Conservation (phyloP, 192 early-diverging fungal genomes). For the Mycoemilia scoparia region DNA sequence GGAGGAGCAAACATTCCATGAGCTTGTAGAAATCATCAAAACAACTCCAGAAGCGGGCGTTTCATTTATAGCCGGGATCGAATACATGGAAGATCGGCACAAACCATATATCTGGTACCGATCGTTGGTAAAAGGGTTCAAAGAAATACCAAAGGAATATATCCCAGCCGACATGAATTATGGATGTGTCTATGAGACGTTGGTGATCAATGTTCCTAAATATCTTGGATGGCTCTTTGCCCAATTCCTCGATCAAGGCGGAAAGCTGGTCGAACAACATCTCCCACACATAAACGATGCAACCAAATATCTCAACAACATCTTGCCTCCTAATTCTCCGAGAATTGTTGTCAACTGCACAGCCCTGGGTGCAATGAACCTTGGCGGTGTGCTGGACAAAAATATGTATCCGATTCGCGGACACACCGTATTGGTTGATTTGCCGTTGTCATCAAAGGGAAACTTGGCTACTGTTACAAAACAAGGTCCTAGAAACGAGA, state of each 20-base stretch:
- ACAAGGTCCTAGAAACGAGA: conserved; percentile 1
- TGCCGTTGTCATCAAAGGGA: conserved; percentile 1
- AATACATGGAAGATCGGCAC: conserved; percentile 2
- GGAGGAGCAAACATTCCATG: conserved; percentile 4
- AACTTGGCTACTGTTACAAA: not conserved
- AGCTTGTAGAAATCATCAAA: conserved; percentile 1
- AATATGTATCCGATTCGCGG: conserved; percentile 57
- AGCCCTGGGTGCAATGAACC: conserved; percentile 36
- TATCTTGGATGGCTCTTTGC: conserved; percentile 46
- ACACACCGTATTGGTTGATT: conserved; percentile 47
- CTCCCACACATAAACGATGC: conserved; percentile 26
- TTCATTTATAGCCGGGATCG: not conserved
- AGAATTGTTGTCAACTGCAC: conserved; percentile 57
- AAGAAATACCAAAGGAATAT: not conserved
- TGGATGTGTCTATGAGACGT: conserved; percentile 12
- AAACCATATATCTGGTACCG: not conserved
- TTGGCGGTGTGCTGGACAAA: conserved; percentile 50
- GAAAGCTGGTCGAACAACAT: conserved; percentile 13
- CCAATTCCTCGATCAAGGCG: conserved; percentile 36
- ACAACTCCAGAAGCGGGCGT: conserved; percentile 2
- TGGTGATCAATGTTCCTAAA: conserved; percentile 39
- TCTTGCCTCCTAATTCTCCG: not conserved
- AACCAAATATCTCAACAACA: not conserved
- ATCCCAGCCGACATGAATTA: not conserved
- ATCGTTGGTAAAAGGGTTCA: not conserved